Base-by-base conservation (phyloP, 1,284 basidiomycete species). In the Ustilago nuda region DNA sequence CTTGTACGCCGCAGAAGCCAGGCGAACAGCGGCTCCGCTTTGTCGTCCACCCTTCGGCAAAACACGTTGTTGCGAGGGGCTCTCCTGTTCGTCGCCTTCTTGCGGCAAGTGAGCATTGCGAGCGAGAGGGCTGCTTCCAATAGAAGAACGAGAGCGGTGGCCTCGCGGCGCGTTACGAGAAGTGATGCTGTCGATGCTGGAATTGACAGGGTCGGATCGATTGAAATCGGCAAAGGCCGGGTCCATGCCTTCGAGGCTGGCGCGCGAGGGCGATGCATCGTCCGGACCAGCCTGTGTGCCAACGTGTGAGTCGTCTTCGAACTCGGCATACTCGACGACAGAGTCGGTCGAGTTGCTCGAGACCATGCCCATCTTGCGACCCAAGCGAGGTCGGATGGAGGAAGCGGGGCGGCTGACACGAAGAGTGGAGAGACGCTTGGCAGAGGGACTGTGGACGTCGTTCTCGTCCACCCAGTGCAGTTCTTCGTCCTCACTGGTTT, bases 181-280 rank as follows among this genome's bases (percentile, higher is more conserved):
- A 8, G 58, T 43, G 13, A 46, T 41, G 33, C 73, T 76, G 56
- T 68, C 73, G 53, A 65, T 52, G 59, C 66, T 71, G 12, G 66
- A 46, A 36, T 73, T 66, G 66, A 52, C 67, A 19, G 61, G 41
- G 36, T 68, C 70, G 55, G 66, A 35, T 19, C 71, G 68, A 56
- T 55, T 35, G 37, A 71, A 50, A 50, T 81, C 75, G 56, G 74
- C 76, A 66, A 81, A 81, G 12, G 77, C 76, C 59, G 79, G 76
- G 61, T 81, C 79, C 66, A 79, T 76, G 52, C 79, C 79, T 19
- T 81, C 79, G 33, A 81, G 65, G 61, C 72, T 77, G 60, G 72
- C 77, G 50, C 78, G 70, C 53, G 75, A 76, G 43, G 70, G 66
- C 60, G 75, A 77, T 52, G 56, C 71, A 53, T 68, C 71, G 19